A percentile compares a stretch with the other conserved stretches of the same genome.
These are phyloP conservation scores for Metarhizium brunneum DNA, from an alignment of 2,329 filamentous ascomycete genomes.

Conservation along the genomic window DNA sequence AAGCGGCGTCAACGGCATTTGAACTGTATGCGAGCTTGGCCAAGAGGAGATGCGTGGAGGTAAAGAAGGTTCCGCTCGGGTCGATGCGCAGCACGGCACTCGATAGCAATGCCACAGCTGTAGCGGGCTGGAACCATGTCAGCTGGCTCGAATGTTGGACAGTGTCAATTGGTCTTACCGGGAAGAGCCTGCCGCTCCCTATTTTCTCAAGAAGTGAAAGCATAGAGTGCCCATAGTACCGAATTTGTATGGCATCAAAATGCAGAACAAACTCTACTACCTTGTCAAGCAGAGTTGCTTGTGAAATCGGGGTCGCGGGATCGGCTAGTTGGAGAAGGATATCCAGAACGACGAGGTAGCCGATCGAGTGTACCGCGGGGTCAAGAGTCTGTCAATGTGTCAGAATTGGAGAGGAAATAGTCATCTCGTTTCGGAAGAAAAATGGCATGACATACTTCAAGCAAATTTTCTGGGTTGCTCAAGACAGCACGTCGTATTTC, in stretches of 20 bases:
- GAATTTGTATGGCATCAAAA: slow-evolving; percentile 42
- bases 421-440: not conserved
- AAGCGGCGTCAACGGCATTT: slow-evolving; percentile 40
- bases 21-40: slow-evolving; percentile 49
- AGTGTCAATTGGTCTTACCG: slow-evolving; percentile 23
- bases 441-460: slow-evolving; percentile 25
- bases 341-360: slow-evolving; percentile 40
- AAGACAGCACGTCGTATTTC: slow-evolving; percentile 17
- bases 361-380: slow-evolving; percentile 39
- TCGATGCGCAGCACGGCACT: slow-evolving; percentile 56
- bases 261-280: slow-evolving; percentile 34
- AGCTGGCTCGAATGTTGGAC: slow-evolving; percentile 5
- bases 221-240: slow-evolving; percentile 38
- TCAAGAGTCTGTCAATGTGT: slow-evolving; percentile 30
- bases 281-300: slow-evolving; percentile 27
- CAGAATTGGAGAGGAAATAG: not conserved
- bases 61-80: slow-evolving; percentile 56
- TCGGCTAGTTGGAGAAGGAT: slow-evolving; percentile 19
- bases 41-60: slow-evolving; percentile 50
- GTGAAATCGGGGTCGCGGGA: slow-evolving; percentile 20
- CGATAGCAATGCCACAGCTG: slow-evolving; percentile 36
- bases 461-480: slow-evolving; percentile 25
- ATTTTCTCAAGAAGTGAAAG: slow-evolving; percentile 34
- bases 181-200: slow-evolving; percentile 27
- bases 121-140: slow-evolving; percentile 27